These are phyloP conservation scores for Elaeis guineensis DNA, from an alignment of 176 grass and related monocot species.

Conservation along the genomic window DNA sequence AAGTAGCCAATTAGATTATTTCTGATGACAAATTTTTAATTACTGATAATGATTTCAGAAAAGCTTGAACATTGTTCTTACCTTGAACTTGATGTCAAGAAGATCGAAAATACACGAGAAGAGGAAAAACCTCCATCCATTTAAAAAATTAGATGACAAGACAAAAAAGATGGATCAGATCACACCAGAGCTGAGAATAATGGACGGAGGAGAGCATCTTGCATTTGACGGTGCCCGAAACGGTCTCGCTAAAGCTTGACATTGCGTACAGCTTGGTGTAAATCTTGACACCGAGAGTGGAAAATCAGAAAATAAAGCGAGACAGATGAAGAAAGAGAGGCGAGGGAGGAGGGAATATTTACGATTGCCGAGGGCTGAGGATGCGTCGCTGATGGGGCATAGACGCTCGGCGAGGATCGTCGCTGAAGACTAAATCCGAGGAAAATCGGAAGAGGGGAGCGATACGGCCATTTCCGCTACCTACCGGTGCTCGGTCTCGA, in stretches of 20 bases:
- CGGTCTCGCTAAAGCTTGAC: constrained; percentile 73
- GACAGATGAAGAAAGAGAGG: not conserved
- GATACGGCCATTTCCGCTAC: constrained; percentile 33
- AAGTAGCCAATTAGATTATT: too few relatives aligned
- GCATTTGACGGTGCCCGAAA: constrained; percentile 74
- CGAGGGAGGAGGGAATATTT: not conserved
- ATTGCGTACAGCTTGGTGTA: constrained; percentile 61
- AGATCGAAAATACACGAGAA: too few relatives aligned
- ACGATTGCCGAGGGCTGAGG: constrained; percentile 24
- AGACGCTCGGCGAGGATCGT: constrained; percentile 13
- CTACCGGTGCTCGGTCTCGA: too few relatives aligned
- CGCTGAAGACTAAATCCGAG: not conserved
- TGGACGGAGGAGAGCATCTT: not conserved
- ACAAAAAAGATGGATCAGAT: too few relatives aligned
- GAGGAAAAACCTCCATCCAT: too few relatives aligned
- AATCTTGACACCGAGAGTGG: constrained; percentile 25
- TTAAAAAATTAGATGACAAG: not conserved
- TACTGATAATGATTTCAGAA: too few relatives aligned
- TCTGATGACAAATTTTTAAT: too few relatives aligned
- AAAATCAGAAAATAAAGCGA: not conserved
- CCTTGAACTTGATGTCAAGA: too few relatives aligned
- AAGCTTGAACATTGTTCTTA: too few relatives aligned
- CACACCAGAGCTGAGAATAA: not conserved
- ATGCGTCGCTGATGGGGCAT: constrained; percentile 22
- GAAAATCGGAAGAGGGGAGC: constrained; percentile 20